Conservation (phyloP, 116 monocot genomes). For the Papilionanthe hybrid region DNA sequence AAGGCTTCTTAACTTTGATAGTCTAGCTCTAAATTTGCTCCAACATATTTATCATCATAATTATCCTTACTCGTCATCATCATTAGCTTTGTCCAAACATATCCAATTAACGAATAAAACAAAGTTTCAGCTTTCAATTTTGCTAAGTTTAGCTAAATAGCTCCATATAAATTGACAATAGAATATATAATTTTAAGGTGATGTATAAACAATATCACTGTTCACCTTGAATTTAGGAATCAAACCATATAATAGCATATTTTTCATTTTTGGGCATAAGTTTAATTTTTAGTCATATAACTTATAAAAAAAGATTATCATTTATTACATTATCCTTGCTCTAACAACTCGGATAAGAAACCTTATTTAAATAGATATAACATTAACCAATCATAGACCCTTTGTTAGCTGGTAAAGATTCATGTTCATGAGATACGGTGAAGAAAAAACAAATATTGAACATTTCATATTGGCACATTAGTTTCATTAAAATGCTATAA, state of each 20-base stretch:
- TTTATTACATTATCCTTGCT: background rate
- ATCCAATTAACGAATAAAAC: background rate
- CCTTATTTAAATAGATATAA: background rate
- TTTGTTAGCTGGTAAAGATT: background rate
- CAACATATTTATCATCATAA: no score
- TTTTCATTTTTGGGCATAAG: background rate
- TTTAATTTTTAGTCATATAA: background rate
- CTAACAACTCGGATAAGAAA: background rate
- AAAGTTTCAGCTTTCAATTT: background rate
- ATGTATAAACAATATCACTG: background rate
- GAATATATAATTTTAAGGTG: background rate
- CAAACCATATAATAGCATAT: background rate
- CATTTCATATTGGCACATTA: background rate
- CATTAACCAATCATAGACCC: background rate
- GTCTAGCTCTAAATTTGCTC: background rate
- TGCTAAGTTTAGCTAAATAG: background rate
- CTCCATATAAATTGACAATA: background rate
- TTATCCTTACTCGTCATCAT: no score
- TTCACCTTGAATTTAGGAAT: background rate
- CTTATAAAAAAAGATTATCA: background rate
- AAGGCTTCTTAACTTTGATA: background rate
- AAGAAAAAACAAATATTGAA: background rate
- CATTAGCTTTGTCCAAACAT: background rate
- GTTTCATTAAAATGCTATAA: background rate
- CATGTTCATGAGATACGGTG: background rate